Percentiles rank a stretch among this genome's conserved stretches.
These are phyloP conservation scores for Ophiocordyceps robertsii DNA, from an alignment of 2,329 filamentous ascomycete genomes.

Conservation along the genomic window DNA sequence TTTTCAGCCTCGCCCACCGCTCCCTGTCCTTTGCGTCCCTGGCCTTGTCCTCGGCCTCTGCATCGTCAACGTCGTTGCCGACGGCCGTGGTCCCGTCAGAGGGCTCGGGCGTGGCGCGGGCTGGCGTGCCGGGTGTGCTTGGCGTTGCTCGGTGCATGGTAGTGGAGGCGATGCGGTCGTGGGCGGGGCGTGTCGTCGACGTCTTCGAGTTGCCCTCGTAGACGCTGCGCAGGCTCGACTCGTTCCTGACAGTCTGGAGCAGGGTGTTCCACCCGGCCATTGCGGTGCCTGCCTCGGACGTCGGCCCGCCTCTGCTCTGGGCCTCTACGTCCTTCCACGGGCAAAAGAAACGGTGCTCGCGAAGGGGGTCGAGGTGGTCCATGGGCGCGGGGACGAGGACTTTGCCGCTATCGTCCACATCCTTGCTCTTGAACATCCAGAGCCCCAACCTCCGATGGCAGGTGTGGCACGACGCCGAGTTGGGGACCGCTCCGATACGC, in stretches of 20 bases:
- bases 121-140: conserved; percentile 5
- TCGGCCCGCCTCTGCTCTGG: conserved; percentile 33
- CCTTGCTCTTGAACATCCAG: conserved; percentile 83
- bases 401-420: conserved; percentile 39
- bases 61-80: conserved; percentile 4
- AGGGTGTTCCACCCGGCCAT: conserved; percentile 43
- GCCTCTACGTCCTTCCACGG: conserved; percentile 58
- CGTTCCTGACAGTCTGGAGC: conserved; percentile 41
- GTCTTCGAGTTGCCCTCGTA: conserved; percentile 18
- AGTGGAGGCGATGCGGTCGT: background rate
- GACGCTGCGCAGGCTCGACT: conserved; percentile 35
- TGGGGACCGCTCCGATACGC: conserved; percentile 47
- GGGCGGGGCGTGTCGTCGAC: conserved; percentile 2
- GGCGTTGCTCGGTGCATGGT: background rate
- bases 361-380: conserved; percentile 52
- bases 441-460: conserved; percentile 82
- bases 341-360: conserved; percentile 72
- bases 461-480: conserved; percentile 67
- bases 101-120: conserved; percentile 5
- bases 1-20: conserved; percentile 56
- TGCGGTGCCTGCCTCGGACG: conserved; percentile 19
- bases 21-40: conserved; percentile 53
- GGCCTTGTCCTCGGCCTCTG: conserved; percentile 26
- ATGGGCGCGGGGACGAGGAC: conserved; percentile 47
- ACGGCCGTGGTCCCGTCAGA: conserved; percentile 2